Conservation (phyloP, 768 basidiomycete genomes). For the Calocera viscosa region DNA sequence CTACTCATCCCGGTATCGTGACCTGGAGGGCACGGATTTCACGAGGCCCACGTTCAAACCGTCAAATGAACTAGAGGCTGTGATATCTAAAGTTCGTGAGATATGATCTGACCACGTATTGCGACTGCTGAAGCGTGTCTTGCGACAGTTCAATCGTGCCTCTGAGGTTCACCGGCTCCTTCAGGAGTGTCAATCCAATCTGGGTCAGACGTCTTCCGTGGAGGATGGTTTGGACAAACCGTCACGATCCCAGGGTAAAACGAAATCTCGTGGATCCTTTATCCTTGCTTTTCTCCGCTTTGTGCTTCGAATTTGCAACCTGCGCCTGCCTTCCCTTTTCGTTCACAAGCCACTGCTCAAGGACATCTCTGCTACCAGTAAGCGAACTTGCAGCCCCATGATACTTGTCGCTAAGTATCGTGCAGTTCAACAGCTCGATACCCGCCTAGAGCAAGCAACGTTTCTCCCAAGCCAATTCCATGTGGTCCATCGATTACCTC, state of each 20-base stretch:
- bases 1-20: slow-evolving; percentile 19
- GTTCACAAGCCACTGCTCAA: slow-evolving; percentile 24
- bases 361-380: slow-evolving; percentile 36
- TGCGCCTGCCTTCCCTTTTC: slow-evolving; percentile 8
- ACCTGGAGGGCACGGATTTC: slow-evolving; percentile 15
- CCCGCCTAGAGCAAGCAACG: slow-evolving; percentile 39
- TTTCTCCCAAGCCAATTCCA: slow-evolving; percentile 36
- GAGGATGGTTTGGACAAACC: neutral
- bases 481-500: slow-evolving; percentile 29
- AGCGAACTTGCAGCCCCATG: slow-evolving; percentile 4
- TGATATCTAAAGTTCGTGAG: neutral
- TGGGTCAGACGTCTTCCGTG: neutral
- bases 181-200: slow-evolving; percentile 27
- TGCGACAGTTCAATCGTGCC: slow-evolving; percentile 22
- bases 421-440: slow-evolving; percentile 49
- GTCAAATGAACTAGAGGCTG: neutral
- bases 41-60: neutral
- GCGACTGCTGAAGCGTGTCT: slow-evolving; percentile 26
- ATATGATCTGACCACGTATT: slow-evolving; percentile 3
- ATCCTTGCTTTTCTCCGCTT: neutral
- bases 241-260: neutral
- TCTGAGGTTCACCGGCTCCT: neutral
- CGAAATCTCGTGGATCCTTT: neutral
- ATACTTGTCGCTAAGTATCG: neutral
- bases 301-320: neutral